Base-by-base conservation (phyloP, 768 basidiomycete genomes). In the Kwoniella pini region DNA sequence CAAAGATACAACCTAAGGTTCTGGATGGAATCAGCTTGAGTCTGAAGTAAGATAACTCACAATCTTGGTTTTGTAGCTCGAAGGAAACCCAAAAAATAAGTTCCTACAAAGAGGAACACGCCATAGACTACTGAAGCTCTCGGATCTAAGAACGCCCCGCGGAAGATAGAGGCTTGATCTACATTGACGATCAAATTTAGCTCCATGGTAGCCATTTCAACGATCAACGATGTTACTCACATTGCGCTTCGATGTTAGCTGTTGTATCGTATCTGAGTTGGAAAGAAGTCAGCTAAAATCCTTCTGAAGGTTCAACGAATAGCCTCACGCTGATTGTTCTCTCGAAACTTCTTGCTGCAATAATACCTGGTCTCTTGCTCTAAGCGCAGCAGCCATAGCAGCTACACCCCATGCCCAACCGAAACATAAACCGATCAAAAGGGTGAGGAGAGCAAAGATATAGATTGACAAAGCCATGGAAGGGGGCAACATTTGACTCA, bases 351-450 rank as follows among this genome's bases (percentile, higher is more conserved):
- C 57, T 6, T 36, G 42, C 0, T 58, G 60, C n/a, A 74, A 49
- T 22, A 79, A 28, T 1, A 66, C 63, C 21, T 68, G 65, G 53
- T 58, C 62, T n/a, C 80, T 49, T 0, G 81, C 81, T 4, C 80
- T 72, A 0, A 83, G 68, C 0, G 81, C 81, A 0, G 83, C 82
- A 3, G 81, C 81, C 84, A 86, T 85, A 0, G 81, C 84, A 0
- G 83, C 84, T 10, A 80, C 77, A 1, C 84, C 83, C 63, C 84
- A 79, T 0, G 81, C 85, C 85, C 85, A 86, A 12, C 84, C 84
- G 1, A 83, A 40, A 2, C 80, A 76, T 44, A 83, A 65, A 0
- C 85, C 85, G 6, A 85, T 15, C 24, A 83, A 62, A 38, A 86
- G 63, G 0, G 82, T 84, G n/a, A 80, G 70, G 1, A 82, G 67